A percentile compares a stretch with the other conserved stretches of the same genome.
Conservation (phyloP, 768 basidiomycete genomes). For the Termitomyces eurrhizus region DNA sequence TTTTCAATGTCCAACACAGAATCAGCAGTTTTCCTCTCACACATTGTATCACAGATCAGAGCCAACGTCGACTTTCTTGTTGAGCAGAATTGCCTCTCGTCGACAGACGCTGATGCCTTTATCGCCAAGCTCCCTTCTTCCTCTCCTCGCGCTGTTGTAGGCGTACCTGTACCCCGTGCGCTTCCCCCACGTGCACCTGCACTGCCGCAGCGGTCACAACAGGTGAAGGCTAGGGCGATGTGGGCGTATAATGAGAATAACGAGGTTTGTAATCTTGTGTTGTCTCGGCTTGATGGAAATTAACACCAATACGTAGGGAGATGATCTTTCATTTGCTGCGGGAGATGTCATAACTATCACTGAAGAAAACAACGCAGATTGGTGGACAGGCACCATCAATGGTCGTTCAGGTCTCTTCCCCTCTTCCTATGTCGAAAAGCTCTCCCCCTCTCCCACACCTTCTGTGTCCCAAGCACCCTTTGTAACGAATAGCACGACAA, state of each 20-base stretch:
- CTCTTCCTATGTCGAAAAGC: conserved; percentile 65
- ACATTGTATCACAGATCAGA: conserved; percentile 54
- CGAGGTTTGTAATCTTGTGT: conserved; percentile 30
- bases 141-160: not conserved
- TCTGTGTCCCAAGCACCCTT: conserved; percentile 19
- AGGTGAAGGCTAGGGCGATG: conserved; percentile 46
- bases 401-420: conserved; percentile 77
- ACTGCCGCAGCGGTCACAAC: conserved; percentile 16
- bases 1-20: conserved; percentile 6
- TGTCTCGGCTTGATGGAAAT: not conserved
- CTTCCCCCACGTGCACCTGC: conserved; percentile 3
- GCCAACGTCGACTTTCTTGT: conserved; percentile 55
- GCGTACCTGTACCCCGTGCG: not conserved
- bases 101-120: conserved; percentile 45
- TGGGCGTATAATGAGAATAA: conserved; percentile 69
- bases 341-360: conserved; percentile 80
- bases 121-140: conserved; percentile 41
- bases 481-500: not conserved
- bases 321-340: conserved; percentile 73
- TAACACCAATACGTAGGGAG: conserved; percentile 43
- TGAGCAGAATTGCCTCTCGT: conserved; percentile 48
- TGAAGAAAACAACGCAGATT: conserved; percentile 78
- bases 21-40: conserved; percentile 52
- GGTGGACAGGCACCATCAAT: conserved; percentile 75
- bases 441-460: conserved; percentile 19